These are phyloP conservation scores for Lupinus albus DNA, from an alignment of 306 rosid genomes.

Conservation along the genomic window DNA sequence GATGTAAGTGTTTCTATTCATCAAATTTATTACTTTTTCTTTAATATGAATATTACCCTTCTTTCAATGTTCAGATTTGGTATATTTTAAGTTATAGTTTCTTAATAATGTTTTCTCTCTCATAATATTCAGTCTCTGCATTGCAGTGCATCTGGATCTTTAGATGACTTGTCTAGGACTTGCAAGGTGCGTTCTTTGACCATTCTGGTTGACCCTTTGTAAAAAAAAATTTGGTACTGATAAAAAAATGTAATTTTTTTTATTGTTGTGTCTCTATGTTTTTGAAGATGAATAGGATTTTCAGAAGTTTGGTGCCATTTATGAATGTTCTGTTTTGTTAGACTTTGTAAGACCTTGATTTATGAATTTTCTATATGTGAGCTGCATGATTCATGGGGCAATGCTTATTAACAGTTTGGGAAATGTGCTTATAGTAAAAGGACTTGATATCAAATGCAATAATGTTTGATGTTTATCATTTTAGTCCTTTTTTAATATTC, in stretches of 20 bases:
- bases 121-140: conserved; percentile 23
- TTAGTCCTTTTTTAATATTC: too few relatives aligned
- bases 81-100: background rate
- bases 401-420: conserved; percentile 27
- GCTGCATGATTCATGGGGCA: background rate
- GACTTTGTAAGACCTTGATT: conserved; percentile 1
- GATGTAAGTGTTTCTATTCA: conserved; percentile 16
- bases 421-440: conserved; percentile 9
- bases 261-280: background rate
- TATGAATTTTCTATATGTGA: background rate
- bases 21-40: background rate
- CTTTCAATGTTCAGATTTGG: background rate
- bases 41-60: background rate
- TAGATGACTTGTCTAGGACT: conserved; percentile 35
- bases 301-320: background rate
- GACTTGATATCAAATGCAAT: conserved; percentile 37
- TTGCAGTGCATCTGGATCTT: conserved; percentile 37
- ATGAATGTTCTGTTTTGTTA: conserved; percentile 10
- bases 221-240: background rate
- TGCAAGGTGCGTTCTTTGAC: conserved; percentile 38
- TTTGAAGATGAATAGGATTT: background rate
- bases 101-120: background rate
- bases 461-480: background rate
- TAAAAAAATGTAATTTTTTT: background rate
- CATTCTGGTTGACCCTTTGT: conserved; percentile 13